Percentiles rank a stretch among this genome's conserved stretches.
phyloP scores from a whole-genome alignment of 768 basidiomycete species.

The Psilocybe cubensis region DNA sequence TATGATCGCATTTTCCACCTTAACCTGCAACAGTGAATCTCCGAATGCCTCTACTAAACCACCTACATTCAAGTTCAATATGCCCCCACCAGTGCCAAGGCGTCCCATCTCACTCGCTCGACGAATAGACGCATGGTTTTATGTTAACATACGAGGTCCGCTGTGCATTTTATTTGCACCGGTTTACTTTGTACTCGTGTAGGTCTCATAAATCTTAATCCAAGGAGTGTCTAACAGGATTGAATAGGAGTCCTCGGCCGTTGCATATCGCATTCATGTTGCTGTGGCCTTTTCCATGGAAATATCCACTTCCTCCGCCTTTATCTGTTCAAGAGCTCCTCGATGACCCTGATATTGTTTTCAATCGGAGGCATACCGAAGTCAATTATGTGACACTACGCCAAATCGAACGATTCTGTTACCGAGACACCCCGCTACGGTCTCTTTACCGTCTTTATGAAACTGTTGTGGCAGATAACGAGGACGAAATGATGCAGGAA shows the following conservation, averaged over 20 bases:
- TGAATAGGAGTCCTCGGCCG: conserved; percentile 4
- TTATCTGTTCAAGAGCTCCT: conserved; percentile 4
- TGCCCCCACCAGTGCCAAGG: no score
- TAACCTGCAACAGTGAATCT: no score
- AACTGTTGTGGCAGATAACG: not conserved
- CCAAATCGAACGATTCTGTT: not conserved
- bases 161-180: not conserved
- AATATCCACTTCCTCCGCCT: conserved; percentile 6
- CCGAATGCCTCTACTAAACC: no score
- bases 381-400: conserved; percentile 10
- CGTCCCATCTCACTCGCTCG: not conserved
- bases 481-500: conserved; percentile 14
- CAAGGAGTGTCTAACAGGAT: not conserved
- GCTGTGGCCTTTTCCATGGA: conserved; percentile 16
- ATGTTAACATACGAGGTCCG: not conserved
- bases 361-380: not conserved
- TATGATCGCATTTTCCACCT: no score
- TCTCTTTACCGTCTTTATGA: conserved; percentile 15
- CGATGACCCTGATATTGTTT: not conserved
- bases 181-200: not conserved
- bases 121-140: not conserved
- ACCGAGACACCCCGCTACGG: conserved; percentile 13
- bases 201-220: not conserved
- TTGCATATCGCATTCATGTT: not conserved
- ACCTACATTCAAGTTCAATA: no score